Percentiles rank a stretch among this genome's conserved stretches.
Conservation (phyloP, 2,329 filamentous ascomycete genomes). For the Aspergillus hiratsukae region DNA sequence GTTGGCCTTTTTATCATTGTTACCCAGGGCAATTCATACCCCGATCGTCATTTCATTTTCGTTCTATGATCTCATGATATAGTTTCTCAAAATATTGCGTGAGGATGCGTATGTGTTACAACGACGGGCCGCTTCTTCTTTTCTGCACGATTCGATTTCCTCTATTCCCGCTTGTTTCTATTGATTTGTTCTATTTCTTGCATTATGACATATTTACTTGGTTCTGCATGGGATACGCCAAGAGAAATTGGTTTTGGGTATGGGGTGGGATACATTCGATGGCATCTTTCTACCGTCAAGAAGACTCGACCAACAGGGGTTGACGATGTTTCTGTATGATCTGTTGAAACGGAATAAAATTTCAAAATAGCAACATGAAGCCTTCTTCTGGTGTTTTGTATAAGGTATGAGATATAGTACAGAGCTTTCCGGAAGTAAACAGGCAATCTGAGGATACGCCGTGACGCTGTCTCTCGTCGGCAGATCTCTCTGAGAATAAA, state of each 20-base stretch:
- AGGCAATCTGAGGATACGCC: too few relatives aligned
- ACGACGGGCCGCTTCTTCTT: neutral
- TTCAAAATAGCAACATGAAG: neutral
- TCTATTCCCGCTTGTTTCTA: conserved; percentile 1
- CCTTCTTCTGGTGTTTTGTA: neutral
- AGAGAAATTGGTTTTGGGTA: neutral
- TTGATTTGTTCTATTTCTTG: conserved; percentile 4
- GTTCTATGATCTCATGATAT: neutral
- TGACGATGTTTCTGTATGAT: neutral
- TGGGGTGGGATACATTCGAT: neutral
- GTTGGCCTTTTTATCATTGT: conserved; percentile 1
- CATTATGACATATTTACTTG: conserved; percentile 5
- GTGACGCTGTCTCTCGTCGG: too few relatives aligned
- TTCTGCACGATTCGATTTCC: neutral
- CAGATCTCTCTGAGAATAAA: neutral
- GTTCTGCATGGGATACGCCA: neutral
- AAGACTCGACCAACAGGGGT: neutral
- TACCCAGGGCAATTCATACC: conserved; percentile 2
- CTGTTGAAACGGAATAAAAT: neutral
- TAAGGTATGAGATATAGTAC: neutral
- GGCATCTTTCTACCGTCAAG: neutral
- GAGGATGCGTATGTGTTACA: neutral
- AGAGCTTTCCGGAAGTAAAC: neutral
- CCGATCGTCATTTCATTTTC: conserved; percentile 2
- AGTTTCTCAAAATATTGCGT: neutral